A percentile compares a stretch with the other conserved stretches of the same genome.
Conservation (phyloP, 2,329 filamentous ascomycete genomes). For the Arthrocladium fulminans region DNA sequence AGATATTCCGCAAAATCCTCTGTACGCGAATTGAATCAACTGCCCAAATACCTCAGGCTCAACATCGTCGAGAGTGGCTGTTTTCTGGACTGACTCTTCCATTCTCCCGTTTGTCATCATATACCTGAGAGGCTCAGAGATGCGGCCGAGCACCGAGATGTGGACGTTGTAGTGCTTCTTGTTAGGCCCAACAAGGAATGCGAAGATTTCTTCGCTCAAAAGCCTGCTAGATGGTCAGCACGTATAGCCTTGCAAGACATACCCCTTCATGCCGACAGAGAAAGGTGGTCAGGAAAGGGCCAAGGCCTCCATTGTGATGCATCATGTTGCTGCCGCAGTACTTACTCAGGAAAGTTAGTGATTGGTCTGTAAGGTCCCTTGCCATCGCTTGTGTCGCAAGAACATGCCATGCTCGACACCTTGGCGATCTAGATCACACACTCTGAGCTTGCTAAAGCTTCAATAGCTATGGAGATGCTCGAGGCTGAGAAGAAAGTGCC, state of each 20-base stretch:
- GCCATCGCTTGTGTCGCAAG: not conserved
- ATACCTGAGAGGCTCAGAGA: not conserved
- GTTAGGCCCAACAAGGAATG: not conserved
- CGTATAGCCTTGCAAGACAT: not conserved
- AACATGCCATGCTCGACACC: not conserved
- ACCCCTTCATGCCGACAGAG: not conserved
- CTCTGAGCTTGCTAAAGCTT: too few relatives aligned
- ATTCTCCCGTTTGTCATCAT: slow-evolving; percentile 5
- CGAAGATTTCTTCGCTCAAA: not conserved
- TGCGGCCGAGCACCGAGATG: not conserved
- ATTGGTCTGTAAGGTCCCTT: slow-evolving; percentile 31
- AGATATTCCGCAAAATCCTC: not conserved
- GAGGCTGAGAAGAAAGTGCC: too few relatives aligned
- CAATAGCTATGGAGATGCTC: too few relatives aligned
- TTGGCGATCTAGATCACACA: not conserved
- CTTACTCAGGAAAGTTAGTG: slow-evolving; percentile 29
- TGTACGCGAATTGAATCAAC: slow-evolving; percentile 4
- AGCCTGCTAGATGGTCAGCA: not conserved
- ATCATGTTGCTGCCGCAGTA: slow-evolving; percentile 33
- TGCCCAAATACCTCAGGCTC: not conserved
- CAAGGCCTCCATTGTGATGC: slow-evolving; percentile 35
- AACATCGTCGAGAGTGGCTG: not conserved
- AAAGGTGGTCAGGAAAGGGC: slow-evolving; percentile 32
- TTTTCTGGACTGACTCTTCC: slow-evolving; percentile 2
- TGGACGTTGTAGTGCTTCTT: slow-evolving; percentile 1